Evolutionary conservation across 1,284 basidiomycete species (phyloP).

Genomic region (Ustilago trichophora): DNA sequence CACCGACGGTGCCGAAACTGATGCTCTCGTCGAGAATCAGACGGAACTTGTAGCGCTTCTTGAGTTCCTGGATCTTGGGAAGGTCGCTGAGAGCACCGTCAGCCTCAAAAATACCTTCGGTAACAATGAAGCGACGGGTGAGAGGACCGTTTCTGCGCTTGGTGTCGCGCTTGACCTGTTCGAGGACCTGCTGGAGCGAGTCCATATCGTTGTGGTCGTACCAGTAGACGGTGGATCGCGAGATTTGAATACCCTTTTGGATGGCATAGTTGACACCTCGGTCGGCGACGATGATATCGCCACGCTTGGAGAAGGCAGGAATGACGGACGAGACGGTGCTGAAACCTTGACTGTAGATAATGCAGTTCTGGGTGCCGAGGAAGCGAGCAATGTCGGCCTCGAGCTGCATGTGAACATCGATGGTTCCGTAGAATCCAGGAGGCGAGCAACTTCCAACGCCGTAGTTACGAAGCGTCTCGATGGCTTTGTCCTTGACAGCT

Average conservation of each 20-base stretch:
- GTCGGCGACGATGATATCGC: slow-evolving; percentile 98
- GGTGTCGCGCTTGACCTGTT: slow-evolving; percentile 84
- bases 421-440: slow-evolving; percentile 95
- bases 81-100: slow-evolving; percentile 91
- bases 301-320: slow-evolving; percentile 95
- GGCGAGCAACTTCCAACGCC: slow-evolving; percentile 96
- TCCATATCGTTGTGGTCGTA: slow-evolving; percentile 94
- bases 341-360: slow-evolving; percentile 95
- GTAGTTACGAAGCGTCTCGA: slow-evolving; percentile 87
- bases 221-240: slow-evolving; percentile 88
- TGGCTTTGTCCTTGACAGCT: slow-evolving; percentile 82
- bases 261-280: slow-evolving; percentile 92
- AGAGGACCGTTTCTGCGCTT: slow-evolving; percentile 82
- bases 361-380: slow-evolving; percentile 84
- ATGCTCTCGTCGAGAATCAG: slow-evolving; percentile 92
- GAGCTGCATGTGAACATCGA: slow-evolving; percentile 90
- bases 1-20: slow-evolving; percentile 90
- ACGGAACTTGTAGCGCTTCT: slow-evolving; percentile 93
- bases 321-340: slow-evolving; percentile 92
- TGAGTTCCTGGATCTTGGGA: slow-evolving; percentile 90
- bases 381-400: slow-evolving; percentile 91
- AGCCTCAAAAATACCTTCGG: slow-evolving; percentile 95
- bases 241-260: slow-evolving; percentile 96
- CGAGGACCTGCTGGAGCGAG: slow-evolving; percentile 86
- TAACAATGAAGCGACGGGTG: slow-evolving; percentile 92